Percentiles rank a stretch among this genome's conserved stretches.
Evolutionary conservation across 768 basidiomycete species (phyloP).

Genomic region (Pleurotus eryngii): DNA sequence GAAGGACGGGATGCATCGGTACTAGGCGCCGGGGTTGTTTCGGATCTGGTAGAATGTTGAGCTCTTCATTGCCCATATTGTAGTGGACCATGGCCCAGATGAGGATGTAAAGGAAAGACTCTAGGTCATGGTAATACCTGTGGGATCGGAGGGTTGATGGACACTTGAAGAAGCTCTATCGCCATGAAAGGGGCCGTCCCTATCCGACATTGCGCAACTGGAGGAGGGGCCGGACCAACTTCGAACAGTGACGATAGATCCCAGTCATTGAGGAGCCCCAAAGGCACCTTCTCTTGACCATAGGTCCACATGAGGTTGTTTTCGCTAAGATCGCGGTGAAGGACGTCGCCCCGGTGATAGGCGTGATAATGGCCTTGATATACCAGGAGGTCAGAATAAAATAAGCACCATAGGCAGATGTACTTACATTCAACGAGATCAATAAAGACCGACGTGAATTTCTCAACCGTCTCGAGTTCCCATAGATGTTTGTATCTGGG

Average conservation of each 20-base stretch:
- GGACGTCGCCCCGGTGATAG: constrained; percentile 18
- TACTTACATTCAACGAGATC: not conserved
- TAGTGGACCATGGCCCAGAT: constrained; percentile 4
- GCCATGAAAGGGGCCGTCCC: constrained; percentile 32
- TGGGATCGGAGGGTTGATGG: constrained; percentile 10
- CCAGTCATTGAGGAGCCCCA: constrained; percentile 25
- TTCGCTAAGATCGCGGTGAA: constrained; percentile 28
- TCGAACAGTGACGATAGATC: constrained; percentile 18
- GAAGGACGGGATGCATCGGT: not conserved
- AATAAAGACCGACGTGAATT: not conserved
- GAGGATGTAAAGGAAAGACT: constrained; percentile 29
- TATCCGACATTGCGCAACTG: constrained; percentile 6
- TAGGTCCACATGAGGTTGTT: constrained; percentile 24
- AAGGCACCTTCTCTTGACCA: constrained; percentile 2
- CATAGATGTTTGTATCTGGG: constrained; percentile 2
- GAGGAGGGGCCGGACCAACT: constrained; percentile 4
- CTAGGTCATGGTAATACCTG: constrained; percentile 28
- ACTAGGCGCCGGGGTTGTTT: not conserved
- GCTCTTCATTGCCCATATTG: not conserved
- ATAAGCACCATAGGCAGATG: not conserved
- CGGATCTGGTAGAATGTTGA: not conserved
- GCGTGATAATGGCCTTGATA: constrained; percentile 21
- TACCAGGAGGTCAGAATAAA: no score
- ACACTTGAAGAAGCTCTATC: constrained; percentile 17
- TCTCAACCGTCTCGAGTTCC: not conserved